These are phyloP conservation scores for Annulohypoxylon maeteangense DNA, from an alignment of 495 filamentous ascomycete species.

Conservation along the genomic window DNA sequence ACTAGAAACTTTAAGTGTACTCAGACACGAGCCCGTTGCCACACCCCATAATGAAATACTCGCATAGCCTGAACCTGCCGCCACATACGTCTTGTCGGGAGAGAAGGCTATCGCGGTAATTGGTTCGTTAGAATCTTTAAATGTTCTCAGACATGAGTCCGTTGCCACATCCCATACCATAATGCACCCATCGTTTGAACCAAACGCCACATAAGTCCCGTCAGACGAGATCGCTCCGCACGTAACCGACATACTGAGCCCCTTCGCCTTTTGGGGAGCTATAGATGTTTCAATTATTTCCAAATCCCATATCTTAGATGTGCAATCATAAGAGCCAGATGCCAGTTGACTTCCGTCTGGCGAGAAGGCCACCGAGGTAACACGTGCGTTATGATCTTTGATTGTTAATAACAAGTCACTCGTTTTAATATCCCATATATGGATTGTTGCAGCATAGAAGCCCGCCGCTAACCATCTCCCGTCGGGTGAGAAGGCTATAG, in stretches of 20 bases:
- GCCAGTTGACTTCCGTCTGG: neutral
- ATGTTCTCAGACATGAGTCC: neutral
- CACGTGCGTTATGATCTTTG: neutral
- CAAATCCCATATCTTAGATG: neutral
- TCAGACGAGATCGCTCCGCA: neutral
- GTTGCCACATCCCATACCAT: neutral
- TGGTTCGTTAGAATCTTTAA: neutral
- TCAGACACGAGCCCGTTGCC: neutral
- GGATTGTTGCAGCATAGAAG: neutral
- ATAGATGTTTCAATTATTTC: neutral
- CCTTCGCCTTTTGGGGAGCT: too few species aligned
- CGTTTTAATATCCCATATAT: neutral
- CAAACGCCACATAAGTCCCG: neutral
- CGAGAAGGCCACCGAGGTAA: neutral
- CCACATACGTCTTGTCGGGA: neutral
- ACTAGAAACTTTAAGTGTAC: neutral
- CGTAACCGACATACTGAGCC: neutral
- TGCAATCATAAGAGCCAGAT: neutral
- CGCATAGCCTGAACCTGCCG: neutral
- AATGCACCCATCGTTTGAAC: too few species aligned
- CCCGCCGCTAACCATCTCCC: neutral
- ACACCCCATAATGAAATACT: neutral
- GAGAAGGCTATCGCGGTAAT: neutral
- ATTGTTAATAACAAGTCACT: neutral
- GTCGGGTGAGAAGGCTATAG: neutral